Percentiles rank a stretch among this genome's conserved stretches.
phyloP scores from a whole-genome alignment of 106 monocot species.

The Amphibolis antarctica region DNA sequence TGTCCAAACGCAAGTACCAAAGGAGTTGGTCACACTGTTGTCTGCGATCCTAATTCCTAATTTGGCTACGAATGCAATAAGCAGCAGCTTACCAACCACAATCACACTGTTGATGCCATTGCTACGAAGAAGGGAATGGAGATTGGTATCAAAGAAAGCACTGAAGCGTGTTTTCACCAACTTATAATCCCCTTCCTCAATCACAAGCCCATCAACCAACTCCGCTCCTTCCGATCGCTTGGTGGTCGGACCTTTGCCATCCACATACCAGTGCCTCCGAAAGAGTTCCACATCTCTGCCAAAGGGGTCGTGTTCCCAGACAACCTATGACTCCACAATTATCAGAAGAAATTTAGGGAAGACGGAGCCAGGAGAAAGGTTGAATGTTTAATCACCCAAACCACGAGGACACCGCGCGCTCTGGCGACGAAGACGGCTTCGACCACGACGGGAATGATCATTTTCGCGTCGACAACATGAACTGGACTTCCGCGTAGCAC shows the following conservation, averaged over 20 bases:
- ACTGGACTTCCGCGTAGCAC: slow-evolving; percentile 52
- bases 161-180: slow-evolving; percentile 93
- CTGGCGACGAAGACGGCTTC: slow-evolving; percentile 54
- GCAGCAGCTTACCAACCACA: slow-evolving; percentile 69
- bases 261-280: slow-evolving; percentile 50
- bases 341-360: background rate
- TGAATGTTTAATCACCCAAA: slow-evolving; percentile 49
- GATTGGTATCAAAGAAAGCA: slow-evolving; percentile 76
- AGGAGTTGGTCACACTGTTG: no score
- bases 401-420: slow-evolving; percentile 47
- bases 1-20: no score
- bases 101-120: slow-evolving; percentile 66
- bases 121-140: slow-evolving; percentile 61
- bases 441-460: slow-evolving; percentile 54
- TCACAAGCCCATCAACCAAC: slow-evolving; percentile 55
- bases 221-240: slow-evolving; percentile 69
- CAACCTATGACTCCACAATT: slow-evolving; percentile 43
- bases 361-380: background rate
- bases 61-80: no score
- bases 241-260: slow-evolving; percentile 56
- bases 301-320: slow-evolving; percentile 73
- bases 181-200: slow-evolving; percentile 72
- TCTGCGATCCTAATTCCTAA: no score
- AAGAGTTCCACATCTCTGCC: slow-evolving; percentile 91
- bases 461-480: slow-evolving; percentile 40